Evolutionary conservation across 345 rosid species (phyloP).

Genomic region (Streptanthus diversifolius): DNA sequence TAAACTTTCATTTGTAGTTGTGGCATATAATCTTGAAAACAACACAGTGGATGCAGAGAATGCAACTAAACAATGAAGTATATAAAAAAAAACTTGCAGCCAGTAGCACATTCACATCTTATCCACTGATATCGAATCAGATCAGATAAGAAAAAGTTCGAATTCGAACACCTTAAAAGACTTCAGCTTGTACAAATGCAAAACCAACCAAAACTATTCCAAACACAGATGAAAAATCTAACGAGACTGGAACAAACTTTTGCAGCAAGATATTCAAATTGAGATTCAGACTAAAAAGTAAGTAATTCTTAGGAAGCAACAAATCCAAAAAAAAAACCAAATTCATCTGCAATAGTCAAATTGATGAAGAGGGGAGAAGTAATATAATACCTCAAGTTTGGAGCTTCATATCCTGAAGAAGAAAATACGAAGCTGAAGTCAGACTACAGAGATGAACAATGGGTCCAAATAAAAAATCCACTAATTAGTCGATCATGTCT

Average conservation of each 20-base stretch:
- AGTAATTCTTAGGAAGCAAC: not conserved
- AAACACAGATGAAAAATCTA: not conserved
- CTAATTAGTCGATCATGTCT: not conserved
- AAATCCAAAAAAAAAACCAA: not conserved
- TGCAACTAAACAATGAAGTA: not conserved
- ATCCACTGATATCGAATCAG: not conserved
- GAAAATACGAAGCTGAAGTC: not conserved
- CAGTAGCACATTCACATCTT: not conserved
- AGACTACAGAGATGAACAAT: not conserved
- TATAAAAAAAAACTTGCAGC: not conserved
- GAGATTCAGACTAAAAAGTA: not conserved
- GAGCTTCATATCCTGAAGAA: conserved; percentile 57
- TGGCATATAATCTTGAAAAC: not conserved
- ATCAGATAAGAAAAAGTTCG: not conserved
- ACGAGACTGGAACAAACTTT: not conserved
- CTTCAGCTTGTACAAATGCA: conserved; percentile 1
- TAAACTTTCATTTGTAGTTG: not conserved
- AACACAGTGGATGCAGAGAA: not conserved
- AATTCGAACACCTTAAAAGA: not conserved
- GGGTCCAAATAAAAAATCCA: not conserved
- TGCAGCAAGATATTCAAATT: not conserved
- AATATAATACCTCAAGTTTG: conserved; percentile 48
- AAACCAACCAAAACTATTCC: not conserved
- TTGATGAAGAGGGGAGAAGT: not conserved
- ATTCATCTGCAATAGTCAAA: not conserved